These are phyloP conservation scores for Sugiyamaella pinicola DNA, from an alignment of 1,139 yeast genomes.

Conservation along the genomic window DNA sequence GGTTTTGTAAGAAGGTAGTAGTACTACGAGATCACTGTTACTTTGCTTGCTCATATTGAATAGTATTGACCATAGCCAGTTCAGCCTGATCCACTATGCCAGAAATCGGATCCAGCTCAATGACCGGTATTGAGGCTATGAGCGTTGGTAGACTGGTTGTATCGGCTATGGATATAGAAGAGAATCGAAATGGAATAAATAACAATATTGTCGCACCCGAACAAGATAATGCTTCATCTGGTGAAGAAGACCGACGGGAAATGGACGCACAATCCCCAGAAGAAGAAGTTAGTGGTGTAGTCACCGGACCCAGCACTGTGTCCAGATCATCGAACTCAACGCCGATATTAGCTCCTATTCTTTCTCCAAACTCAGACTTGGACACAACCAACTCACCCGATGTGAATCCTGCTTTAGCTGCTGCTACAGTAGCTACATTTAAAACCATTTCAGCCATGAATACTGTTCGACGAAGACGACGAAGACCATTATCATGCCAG, in stretches of 20 bases:
- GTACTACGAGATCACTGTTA: too few species aligned
- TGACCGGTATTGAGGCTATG: not conserved
- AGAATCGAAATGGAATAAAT: not conserved
- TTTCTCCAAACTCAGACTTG: not conserved
- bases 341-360: not conserved
- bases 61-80: too few species aligned
- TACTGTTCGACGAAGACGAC: constrained; percentile 24
- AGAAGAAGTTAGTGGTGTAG: too few species aligned
- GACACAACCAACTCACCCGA: not conserved
- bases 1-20: too few species aligned
- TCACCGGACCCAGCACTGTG: too few species aligned
- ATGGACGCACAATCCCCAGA: too few species aligned
- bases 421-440: constrained; percentile 12
- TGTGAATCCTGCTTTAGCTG: constrained; percentile 9
- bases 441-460: constrained; percentile 11
- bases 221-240: too few species aligned
- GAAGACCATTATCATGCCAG: constrained; percentile 33
- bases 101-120: not conserved
- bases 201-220: not conserved
- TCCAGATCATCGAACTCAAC: too few species aligned
- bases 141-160: not conserved
- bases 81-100: not conserved
- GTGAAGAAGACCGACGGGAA: too few species aligned
- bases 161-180: not conserved
- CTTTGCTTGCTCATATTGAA: too few species aligned